These are phyloP conservation scores for Myriosclerotinia curreyana DNA, from an alignment of 2,329 filamentous ascomycete genomes.

Conservation along the genomic window DNA sequence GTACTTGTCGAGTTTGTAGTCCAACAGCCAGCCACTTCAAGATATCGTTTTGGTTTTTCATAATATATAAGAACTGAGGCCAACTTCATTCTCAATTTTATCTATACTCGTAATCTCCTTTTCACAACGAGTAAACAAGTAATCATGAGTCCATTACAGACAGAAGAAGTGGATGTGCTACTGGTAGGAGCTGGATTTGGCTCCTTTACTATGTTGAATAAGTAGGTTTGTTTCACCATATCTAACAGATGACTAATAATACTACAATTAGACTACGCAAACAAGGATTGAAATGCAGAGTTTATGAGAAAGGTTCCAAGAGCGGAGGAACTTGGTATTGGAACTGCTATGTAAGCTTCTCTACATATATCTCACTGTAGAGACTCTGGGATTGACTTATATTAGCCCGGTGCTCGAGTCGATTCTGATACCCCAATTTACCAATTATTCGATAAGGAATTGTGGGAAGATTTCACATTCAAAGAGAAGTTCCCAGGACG, in stretches of 20 bases:
- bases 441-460: slow-evolving; percentile 46
- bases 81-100: background rate
- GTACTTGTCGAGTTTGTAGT: background rate
- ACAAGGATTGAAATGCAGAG: slow-evolving; percentile 46
- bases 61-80: background rate
- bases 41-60: background rate
- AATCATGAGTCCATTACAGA: slow-evolving; percentile 20
- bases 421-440: slow-evolving; percentile 46
- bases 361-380: background rate
- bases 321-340: slow-evolving; percentile 51
- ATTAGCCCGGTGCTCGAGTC: slow-evolving; percentile 43
- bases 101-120: no score
- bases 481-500: slow-evolving; percentile 50
- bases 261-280: slow-evolving; percentile 43
- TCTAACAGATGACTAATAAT: slow-evolving; percentile 29
- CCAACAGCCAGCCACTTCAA: background rate
- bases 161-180: slow-evolving; percentile 40
- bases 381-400: slow-evolving; percentile 17
- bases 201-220: slow-evolving; percentile 34
- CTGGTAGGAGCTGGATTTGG: slow-evolving; percentile 37
- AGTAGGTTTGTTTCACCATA: slow-evolving; percentile 39
- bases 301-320: slow-evolving; percentile 53
- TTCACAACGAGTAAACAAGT: background rate
- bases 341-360: slow-evolving; percentile 40
- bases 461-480: slow-evolving; percentile 57